These are phyloP conservation scores for Zarea fungicola DNA, from an alignment of 2,329 filamentous ascomycete genomes.

Conservation along the genomic window DNA sequence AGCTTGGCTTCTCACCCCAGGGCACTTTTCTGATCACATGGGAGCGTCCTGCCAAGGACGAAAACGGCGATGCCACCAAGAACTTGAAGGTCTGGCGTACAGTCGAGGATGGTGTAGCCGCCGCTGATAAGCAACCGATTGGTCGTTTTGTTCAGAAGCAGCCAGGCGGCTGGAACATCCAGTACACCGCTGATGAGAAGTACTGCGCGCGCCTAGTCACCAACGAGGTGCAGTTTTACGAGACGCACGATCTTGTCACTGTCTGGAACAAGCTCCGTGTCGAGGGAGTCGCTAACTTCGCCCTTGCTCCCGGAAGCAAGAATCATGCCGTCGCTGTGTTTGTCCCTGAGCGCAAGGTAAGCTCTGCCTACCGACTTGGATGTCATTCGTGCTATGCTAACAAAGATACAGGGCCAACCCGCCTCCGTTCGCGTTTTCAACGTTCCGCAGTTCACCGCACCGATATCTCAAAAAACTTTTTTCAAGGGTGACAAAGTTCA, in stretches of 20 bases:
- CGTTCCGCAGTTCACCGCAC: constrained; percentile 75
- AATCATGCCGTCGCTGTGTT: constrained; percentile 93
- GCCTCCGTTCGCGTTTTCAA: constrained; percentile 92
- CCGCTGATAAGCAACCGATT: constrained; percentile 64
- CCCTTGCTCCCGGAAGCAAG: constrained; percentile 74
- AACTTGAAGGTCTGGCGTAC: constrained; percentile 97
- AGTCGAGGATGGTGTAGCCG: constrained; percentile 60
- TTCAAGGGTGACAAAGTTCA: constrained; percentile 99
- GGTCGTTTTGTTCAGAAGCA: constrained; percentile 94
- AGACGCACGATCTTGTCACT: constrained; percentile 75
- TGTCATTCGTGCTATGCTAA: constrained; percentile 15
- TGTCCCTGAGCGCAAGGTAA: constrained; percentile 88
- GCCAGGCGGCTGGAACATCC: constrained; percentile 93
- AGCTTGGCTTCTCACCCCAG: constrained; percentile 87
- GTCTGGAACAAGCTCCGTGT: constrained; percentile 95
- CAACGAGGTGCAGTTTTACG: constrained; percentile 97
- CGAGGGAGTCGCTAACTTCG: constrained; percentile 86
- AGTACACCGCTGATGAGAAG: constrained; percentile 90
- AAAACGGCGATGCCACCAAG: constrained; percentile 86
- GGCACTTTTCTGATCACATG: constrained; percentile 94
- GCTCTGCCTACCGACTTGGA: constrained; percentile 19
- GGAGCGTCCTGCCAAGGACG: constrained; percentile 91
- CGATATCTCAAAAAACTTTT: constrained; percentile 96
- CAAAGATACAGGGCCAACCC: constrained; percentile 67
- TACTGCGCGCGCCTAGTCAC: constrained; percentile 91